These are phyloP conservation scores for Termitomyces sp. DNA, from an alignment of 768 basidiomycete species.

Conservation along the genomic window DNA sequence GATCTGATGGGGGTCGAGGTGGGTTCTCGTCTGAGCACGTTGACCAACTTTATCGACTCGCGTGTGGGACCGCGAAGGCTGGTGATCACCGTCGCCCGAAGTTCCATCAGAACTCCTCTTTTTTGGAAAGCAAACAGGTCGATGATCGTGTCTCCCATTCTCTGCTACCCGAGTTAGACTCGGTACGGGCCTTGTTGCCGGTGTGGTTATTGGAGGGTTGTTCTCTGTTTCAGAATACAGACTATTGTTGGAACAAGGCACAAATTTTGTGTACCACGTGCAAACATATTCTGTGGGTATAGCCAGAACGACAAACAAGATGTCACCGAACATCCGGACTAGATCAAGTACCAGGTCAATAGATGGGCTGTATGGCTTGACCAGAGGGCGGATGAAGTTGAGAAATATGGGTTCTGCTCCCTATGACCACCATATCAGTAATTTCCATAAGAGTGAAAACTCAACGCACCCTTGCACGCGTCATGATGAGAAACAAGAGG, in stretches of 20 bases:
- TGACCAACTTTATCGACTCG: conserved; percentile 9
- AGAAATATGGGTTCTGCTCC: conserved; percentile 84
- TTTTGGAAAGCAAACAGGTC: conserved; percentile 10
- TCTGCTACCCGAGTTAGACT: not conserved
- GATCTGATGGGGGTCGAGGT: conserved; percentile 33
- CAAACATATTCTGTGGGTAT: conserved; percentile 32
- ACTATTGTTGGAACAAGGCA: conserved; percentile 10
- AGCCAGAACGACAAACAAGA: conserved; percentile 39
- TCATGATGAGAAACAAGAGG: conserved; percentile 69
- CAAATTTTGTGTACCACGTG: conserved; percentile 32
- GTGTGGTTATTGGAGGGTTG: not conserved
- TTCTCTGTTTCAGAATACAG: conserved; percentile 19
- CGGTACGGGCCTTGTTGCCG: not conserved
- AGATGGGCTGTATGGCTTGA: conserved; percentile 68
- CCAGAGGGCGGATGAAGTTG: conserved; percentile 71
- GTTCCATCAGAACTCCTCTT: conserved; percentile 4
- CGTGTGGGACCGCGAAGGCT: not conserved
- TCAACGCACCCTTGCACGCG: conserved; percentile 55
- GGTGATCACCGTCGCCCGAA: not conserved
- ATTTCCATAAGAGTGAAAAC: conserved; percentile 17
- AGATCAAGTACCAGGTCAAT: conserved; percentile 64
- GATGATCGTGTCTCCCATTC: not conserved
- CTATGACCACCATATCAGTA: conserved; percentile 31
- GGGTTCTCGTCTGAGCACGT: conserved; percentile 6
- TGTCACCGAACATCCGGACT: conserved; percentile 58